These are phyloP conservation scores for Suhomyces xylopsoci DNA, from an alignment of 805 yeast genomes.

Conservation along the genomic window DNA sequence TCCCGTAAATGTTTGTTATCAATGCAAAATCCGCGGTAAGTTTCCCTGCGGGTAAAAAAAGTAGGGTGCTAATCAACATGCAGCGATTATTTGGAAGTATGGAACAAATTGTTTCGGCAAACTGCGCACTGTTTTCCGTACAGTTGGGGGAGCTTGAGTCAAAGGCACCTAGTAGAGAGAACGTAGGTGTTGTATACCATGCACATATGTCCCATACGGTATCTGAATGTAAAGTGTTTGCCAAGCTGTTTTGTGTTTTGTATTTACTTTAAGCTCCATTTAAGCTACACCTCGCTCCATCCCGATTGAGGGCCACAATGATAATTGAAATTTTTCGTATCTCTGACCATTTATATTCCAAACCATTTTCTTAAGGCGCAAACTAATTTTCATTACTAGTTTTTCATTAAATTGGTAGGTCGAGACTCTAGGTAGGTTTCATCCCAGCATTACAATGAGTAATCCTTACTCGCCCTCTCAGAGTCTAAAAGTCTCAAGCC, in stretches of 20 bases:
- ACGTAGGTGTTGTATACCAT: background rate
- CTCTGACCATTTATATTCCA: background rate
- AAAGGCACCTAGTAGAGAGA: background rate
- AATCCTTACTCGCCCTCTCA: conserved; percentile 1
- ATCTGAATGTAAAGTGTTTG: background rate
- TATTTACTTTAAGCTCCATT: background rate
- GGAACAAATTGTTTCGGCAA: background rate
- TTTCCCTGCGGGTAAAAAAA: background rate
- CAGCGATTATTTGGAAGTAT: background rate
- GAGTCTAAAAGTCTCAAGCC: background rate
- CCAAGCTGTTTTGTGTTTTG: too few relatives aligned
- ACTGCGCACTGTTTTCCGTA: background rate
- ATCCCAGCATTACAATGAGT: background rate
- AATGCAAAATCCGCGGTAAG: background rate
- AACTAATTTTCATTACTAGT: background rate
- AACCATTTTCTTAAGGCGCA: background rate
- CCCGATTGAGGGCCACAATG: background rate
- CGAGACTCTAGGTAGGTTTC: background rate
- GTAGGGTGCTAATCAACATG: background rate
- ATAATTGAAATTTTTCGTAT: background rate
- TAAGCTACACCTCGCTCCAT: background rate
- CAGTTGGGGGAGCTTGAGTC: background rate
- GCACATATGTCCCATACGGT: background rate
- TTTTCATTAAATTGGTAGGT: background rate
- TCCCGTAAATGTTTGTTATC: background rate